Percentiles rank a stretch among this genome's conserved stretches.
These are phyloP conservation scores for Cichorium intybus DNA, from an alignment of 140 eudicot species.

Conservation along the genomic window DNA sequence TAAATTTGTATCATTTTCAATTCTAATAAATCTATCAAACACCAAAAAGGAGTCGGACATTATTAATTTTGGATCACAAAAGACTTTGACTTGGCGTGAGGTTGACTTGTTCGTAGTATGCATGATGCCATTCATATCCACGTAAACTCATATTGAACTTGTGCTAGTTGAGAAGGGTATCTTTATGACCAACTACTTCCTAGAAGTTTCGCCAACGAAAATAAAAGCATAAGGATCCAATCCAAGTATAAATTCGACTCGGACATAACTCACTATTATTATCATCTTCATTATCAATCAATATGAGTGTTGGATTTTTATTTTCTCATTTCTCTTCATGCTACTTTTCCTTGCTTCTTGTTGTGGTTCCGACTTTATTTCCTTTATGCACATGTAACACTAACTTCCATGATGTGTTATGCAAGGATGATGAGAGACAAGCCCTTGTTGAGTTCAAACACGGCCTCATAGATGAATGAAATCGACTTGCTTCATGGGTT, in stretches of 20 bases:
- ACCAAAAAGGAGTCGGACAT: not conserved
- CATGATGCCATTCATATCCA: too few species aligned
- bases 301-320: conserved; percentile 1
- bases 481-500: conserved; percentile 34
- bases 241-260: too few species aligned
- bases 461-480: conserved; percentile 22
- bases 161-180: too few species aligned
- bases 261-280: too few species aligned
- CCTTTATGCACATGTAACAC: conserved; percentile 10
- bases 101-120: too few species aligned
- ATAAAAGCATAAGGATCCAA: not conserved
- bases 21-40: too few species aligned
- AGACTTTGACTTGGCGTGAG: too few species aligned
- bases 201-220: not conserved
- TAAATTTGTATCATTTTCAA: too few species aligned
- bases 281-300: not conserved
- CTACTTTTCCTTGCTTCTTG: conserved; percentile 1
- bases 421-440: conserved; percentile 29
- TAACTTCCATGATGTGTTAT: conserved; percentile 9
- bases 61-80: not conserved
- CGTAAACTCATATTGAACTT: too few species aligned
- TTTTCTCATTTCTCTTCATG: not conserved
- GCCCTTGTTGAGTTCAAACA: conserved; percentile 35
- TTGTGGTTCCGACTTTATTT: conserved; percentile 12
- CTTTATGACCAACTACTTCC: too few species aligned